Evolutionary conservation across 1,284 basidiomycete genomes (phyloP).

Genomic region (Phylloporus gajari): DNA sequence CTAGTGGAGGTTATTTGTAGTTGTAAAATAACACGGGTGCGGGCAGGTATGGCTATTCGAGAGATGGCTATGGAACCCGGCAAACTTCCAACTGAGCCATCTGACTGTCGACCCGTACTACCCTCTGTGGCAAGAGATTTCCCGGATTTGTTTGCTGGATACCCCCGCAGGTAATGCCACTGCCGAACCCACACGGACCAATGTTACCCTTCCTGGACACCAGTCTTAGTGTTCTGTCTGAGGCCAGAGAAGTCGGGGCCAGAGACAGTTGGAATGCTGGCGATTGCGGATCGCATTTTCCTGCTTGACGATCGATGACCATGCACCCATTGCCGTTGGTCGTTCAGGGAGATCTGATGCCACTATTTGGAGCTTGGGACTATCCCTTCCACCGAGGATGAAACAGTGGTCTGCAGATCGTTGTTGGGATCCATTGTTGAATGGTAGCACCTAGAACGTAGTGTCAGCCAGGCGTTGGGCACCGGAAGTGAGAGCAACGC

Average conservation of each 20-base stretch:
- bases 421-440: constrained; percentile 73
- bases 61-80: too few relatives aligned
- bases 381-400: constrained; percentile 84
- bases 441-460: constrained; percentile 68
- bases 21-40: too few relatives aligned
- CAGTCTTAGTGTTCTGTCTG: constrained; percentile 83
- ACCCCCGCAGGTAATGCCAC: too few relatives aligned
- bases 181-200: too few relatives aligned
- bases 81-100: too few relatives aligned
- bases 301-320: constrained; percentile 81
- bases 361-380: constrained; percentile 83
- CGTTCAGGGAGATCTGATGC: constrained; percentile 73
- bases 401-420: constrained; percentile 81
- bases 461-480: constrained; percentile 22
- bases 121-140: too few relatives aligned
- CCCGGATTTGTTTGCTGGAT: too few relatives aligned
- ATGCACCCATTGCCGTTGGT: constrained; percentile 81
- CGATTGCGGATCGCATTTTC: constrained; percentile 80
- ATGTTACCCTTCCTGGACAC: too few relatives aligned
- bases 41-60: too few relatives aligned
- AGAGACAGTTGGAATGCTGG: constrained; percentile 82
- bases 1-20: too few relatives aligned
- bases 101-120: too few relatives aligned
- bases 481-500: constrained; percentile 24
- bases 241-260: constrained; percentile 87